Base-by-base conservation (phyloP, 306 rosid genomes). In the Sechiopsis laciniata region DNA sequence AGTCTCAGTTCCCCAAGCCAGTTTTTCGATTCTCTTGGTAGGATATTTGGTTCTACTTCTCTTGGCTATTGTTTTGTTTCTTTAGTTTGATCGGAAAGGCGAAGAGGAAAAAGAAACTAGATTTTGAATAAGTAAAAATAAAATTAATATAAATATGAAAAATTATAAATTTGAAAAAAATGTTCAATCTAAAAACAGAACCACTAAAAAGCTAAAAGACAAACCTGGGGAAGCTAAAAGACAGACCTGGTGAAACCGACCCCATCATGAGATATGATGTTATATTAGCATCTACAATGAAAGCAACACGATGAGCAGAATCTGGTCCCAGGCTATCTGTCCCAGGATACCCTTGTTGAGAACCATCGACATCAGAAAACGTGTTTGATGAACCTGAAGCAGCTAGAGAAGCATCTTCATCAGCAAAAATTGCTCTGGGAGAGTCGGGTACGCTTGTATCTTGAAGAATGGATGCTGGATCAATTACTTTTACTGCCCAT, bases 251-350 rank as follows among this genome's bases (percentile, higher is more conserved):
- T 82, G 98, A 92, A 86, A 92, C 96, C 75, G 98, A 92, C 22
- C 98, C 98, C 96, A 90, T 92, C 96, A 92, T 92, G 72, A 92
- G 98, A 83, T 92, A 92, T 74, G 98, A 92, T 72, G 98, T 92
- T 82, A 92, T 90, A 81, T 88, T 92, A 54, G 98, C 98, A 82
- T 92, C 98, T 78, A 92, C 96, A 63, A 92, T 82, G 84, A 92
- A 90, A 72, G 98, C 96, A 80, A 92, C 93, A 54, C 89, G 93
- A 54, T 83, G 73, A 53, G 80, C 64, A 77, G 88, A 92, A 83
- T 82, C 81, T 46, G 80, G 75, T 48, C 85, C 91, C 70, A 51
- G 8, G 77, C 83, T 86, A 63, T 83, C 96, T 72, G 85, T 76
- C 81, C 83, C 82, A 71, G 82, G 79, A 72, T 86, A 90, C 72